A percentile compares a stretch with the other conserved stretches of the same genome.
Conservation (phyloP, 306 rosid genomes). For the Spatholobus suberectus region DNA sequence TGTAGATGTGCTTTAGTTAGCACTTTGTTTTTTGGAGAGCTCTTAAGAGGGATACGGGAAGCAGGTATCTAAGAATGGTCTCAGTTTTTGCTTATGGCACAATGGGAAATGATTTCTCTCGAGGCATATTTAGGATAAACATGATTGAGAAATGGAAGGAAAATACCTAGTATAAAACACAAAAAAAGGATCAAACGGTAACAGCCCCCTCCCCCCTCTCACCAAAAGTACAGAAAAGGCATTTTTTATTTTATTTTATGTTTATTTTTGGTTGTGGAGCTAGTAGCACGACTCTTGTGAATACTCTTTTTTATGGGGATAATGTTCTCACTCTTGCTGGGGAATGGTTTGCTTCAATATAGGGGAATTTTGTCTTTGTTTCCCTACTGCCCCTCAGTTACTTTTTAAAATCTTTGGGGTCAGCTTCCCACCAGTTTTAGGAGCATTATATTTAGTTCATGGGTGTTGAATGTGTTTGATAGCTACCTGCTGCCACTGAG, state of each 20-base stretch:
- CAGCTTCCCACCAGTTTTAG: constrained; percentile 41
- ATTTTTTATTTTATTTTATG: not conserved
- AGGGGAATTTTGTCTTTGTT: constrained; percentile 53
- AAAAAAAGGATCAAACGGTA: constrained; percentile 10
- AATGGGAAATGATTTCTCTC: constrained; percentile 45
- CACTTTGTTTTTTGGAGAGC: constrained; percentile 34
- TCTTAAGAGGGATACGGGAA: constrained; percentile 32
- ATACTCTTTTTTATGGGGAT: constrained; percentile 50
- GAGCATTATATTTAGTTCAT: constrained; percentile 23
- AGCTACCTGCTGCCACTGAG: constrained; percentile 25
- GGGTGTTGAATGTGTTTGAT: constrained; percentile 39
- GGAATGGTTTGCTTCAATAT: constrained; percentile 48
- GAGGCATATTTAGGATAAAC: constrained; percentile 44
- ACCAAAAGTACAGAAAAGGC: constrained; percentile 13
- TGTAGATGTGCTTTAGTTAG: constrained; percentile 44
- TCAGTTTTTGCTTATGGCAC: constrained; percentile 43
- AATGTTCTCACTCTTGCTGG: constrained; percentile 37
- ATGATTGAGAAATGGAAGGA: constrained; percentile 39
- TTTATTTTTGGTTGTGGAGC: constrained; percentile 38
- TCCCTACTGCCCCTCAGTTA: constrained; percentile 62
- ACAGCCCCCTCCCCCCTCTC: not conserved
- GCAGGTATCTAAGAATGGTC: constrained; percentile 44
- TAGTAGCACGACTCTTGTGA: constrained; percentile 49
- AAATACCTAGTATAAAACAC: constrained; percentile 42
- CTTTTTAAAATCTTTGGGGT: constrained; percentile 63